Evolutionary conservation across 2,329 filamentous ascomycete genomes (phyloP).

Genomic region (Fusarium euwallaceae): DNA sequence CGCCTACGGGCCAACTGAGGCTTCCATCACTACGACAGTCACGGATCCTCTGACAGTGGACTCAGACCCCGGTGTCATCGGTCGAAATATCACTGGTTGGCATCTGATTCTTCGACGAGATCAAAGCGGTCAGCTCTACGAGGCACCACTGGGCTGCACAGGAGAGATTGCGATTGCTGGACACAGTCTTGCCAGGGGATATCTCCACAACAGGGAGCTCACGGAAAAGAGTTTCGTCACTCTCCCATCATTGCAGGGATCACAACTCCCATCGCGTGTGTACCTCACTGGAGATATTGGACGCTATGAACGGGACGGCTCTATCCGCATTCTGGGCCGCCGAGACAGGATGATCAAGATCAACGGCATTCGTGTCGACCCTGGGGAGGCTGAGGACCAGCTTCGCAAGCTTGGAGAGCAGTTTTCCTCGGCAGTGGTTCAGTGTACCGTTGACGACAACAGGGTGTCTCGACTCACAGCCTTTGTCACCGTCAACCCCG

Average conservation of each 20-base stretch:
- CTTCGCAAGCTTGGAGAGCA: not conserved
- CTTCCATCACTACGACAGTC: not conserved
- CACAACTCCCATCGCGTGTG: not conserved
- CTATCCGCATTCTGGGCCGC: not conserved
- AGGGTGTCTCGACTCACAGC: not conserved
- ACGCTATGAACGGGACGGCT: not conserved
- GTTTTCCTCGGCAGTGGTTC: not conserved
- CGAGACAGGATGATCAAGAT: slow-evolving; percentile 1
- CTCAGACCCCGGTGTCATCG: not conserved
- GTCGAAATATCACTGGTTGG: not conserved
- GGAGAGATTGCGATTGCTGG: slow-evolving; percentile 14
- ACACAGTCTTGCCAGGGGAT: slow-evolving; percentile 2
- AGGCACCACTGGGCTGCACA: not conserved
- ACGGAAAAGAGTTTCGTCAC: slow-evolving; percentile 2
- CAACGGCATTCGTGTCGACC: not conserved
- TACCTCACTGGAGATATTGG: not conserved
- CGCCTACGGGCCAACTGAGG: slow-evolving; percentile 12
- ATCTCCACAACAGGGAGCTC: slow-evolving; percentile 3
- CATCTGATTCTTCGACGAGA: not conserved
- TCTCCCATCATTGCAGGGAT: not conserved
- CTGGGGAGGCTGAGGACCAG: not conserved
- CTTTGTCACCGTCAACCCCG: not conserved
- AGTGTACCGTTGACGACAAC: not conserved
- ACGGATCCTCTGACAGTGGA: slow-evolving; percentile 4
- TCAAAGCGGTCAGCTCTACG: not conserved